Evolutionary conservation across 2,329 filamentous ascomycete genomes (phyloP).

Genomic region (Meredithiella fracta): DNA sequence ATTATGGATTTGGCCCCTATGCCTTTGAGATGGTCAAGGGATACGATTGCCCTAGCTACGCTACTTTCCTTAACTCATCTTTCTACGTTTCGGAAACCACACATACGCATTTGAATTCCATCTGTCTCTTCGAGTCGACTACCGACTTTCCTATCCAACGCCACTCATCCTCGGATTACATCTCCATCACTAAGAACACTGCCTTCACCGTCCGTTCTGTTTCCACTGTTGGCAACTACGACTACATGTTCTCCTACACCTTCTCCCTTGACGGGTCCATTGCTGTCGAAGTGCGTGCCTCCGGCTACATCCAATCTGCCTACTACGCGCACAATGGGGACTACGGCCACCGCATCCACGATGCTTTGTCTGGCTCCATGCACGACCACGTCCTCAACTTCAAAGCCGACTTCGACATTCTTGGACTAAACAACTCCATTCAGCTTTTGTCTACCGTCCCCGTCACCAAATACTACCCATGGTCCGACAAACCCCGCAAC

Average conservation of each 20-base stretch:
- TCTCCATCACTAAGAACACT: conserved; percentile 21
- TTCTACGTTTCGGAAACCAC: conserved; percentile 21
- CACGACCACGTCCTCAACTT: conserved; percentile 26
- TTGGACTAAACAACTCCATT: conserved; percentile 22
- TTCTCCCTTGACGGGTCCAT: conserved; percentile 24
- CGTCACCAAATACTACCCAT: conserved; percentile 21
- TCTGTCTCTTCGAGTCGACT: conserved; percentile 27
- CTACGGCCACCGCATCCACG: conserved; percentile 23
- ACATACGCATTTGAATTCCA: conserved; percentile 19
- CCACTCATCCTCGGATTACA: conserved; percentile 19
- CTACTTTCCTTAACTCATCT: conserved; percentile 23
- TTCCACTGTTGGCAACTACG: conserved; percentile 27
- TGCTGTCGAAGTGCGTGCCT: conserved; percentile 25
- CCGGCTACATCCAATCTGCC: conserved; percentile 23
- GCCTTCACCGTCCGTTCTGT: conserved; percentile 17
- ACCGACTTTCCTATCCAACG: conserved; percentile 23
- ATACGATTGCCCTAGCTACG: conserved; percentile 26
- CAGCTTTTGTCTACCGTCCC: conserved; percentile 21
- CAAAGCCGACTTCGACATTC: conserved; percentile 27
- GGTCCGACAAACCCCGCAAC: conserved; percentile 23
- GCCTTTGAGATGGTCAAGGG: conserved; percentile 25
- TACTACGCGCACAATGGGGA: conserved; percentile 22
- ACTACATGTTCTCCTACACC: conserved; percentile 25
- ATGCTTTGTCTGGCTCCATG: conserved; percentile 22
- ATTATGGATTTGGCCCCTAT: conserved; percentile 23